These are phyloP conservation scores for Fusarium begoniae DNA, from an alignment of 2,329 filamentous ascomycete species.

Conservation along the genomic window DNA sequence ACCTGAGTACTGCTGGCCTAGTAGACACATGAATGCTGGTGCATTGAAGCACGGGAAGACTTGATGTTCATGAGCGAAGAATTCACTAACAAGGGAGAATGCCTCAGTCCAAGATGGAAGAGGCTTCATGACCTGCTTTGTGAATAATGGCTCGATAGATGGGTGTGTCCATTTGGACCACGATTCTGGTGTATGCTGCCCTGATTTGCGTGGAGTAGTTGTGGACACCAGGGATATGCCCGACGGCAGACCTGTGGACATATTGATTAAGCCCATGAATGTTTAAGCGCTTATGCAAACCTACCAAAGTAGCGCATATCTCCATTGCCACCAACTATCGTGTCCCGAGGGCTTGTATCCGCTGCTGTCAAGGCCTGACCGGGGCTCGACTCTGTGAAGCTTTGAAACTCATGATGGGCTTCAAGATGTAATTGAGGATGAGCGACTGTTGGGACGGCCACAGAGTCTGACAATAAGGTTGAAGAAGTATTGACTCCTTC, in stretches of 20 bases:
- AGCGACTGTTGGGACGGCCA: neutral
- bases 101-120: neutral
- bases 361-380: neutral
- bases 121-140: neutral
- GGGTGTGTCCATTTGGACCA: neutral
- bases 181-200: neutral
- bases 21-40: neutral
- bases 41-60: neutral
- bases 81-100: neutral
- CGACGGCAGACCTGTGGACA: neutral
- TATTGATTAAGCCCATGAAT: neutral
- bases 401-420: neutral
- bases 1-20: neutral
- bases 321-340: neutral
- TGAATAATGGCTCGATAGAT: neutral
- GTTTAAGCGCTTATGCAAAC: neutral
- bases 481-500: neutral
- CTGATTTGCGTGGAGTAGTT: neutral
- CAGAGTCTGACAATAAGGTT: neutral
- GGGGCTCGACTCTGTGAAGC: neutral
- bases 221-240: neutral
- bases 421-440: neutral
- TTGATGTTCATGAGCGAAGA: neutral
- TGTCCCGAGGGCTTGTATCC: neutral
- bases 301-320: neutral